Evolutionary conservation across 108 stramenopile genomes (phyloP).

Genomic region (Nitzschia sp.): DNA sequence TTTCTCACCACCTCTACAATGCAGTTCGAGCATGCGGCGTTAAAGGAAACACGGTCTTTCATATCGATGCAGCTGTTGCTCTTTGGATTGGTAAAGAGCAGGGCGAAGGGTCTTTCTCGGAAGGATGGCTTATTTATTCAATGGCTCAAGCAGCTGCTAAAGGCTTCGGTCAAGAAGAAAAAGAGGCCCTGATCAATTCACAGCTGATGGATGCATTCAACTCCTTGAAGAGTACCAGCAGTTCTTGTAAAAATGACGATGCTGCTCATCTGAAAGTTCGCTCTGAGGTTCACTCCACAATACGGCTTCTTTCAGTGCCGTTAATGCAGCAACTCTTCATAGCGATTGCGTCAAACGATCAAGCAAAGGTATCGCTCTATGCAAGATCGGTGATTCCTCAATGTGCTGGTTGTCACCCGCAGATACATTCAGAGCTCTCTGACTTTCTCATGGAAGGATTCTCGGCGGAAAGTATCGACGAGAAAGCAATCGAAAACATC

Average conservation of each 20-base stretch:
- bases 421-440: constrained; percentile 10
- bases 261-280: constrained; percentile 25
- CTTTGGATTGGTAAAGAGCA: constrained; percentile 75
- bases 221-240: constrained; percentile 22
- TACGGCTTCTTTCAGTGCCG: constrained; percentile 49
- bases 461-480: not conserved
- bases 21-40: constrained; percentile 41
- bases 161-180: constrained; percentile 40
- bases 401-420: constrained; percentile 31
- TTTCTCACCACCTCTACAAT: constrained; percentile 54
- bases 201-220: constrained; percentile 41
- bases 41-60: constrained; percentile 2
- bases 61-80: constrained; percentile 69
- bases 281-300: constrained; percentile 39
- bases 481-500: constrained; percentile 23
- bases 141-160: constrained; percentile 49
- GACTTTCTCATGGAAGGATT: constrained; percentile 18
- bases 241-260: constrained; percentile 15
- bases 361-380: constrained; percentile 44
- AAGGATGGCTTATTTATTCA: constrained; percentile 63
- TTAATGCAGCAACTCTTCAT: constrained; percentile 59
- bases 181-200: constrained; percentile 42
- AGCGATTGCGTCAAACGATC: constrained; percentile 41
- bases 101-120: constrained; percentile 33
- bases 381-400: constrained; percentile 50